Evolutionary conservation across 2,329 filamentous ascomycete species (phyloP).

Genomic region (Sclerotinia nivalis): DNA sequence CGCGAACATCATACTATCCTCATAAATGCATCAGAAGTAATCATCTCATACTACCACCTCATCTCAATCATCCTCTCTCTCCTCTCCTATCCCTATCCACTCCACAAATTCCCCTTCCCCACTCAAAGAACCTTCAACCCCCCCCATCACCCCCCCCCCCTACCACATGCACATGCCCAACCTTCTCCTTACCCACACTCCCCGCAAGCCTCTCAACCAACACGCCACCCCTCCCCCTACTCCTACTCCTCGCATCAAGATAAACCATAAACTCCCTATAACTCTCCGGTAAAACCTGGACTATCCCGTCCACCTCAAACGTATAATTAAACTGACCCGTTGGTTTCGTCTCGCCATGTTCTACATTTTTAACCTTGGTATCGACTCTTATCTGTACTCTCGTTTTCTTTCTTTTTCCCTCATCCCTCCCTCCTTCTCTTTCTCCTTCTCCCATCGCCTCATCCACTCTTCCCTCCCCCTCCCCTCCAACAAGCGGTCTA

Average conservation of each 20-base stretch:
- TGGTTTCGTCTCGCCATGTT: constrained; percentile 65
- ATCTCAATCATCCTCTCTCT: neutral
- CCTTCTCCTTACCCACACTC: constrained; percentile 24
- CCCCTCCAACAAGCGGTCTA: constrained; percentile 47
- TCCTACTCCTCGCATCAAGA: constrained; percentile 44
- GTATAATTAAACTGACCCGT: constrained; percentile 75
- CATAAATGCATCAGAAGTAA: too few relatives aligned
- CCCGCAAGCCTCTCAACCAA: constrained; percentile 16
- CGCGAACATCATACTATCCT: too few relatives aligned
- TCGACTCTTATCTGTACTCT: constrained; percentile 68
- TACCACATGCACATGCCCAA: too few relatives aligned
- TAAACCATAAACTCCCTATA: constrained; percentile 45
- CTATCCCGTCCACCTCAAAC: constrained; percentile 63
- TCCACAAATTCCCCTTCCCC: neutral
- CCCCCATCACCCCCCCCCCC: neutral
- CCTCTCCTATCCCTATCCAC: neutral
- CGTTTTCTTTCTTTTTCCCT: constrained; percentile 47
- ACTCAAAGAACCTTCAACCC: neutral
- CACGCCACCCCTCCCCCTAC: constrained; percentile 22
- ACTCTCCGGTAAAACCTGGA: constrained; percentile 61
- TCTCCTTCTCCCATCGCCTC: neutral
- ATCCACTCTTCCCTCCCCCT: constrained; percentile 28
- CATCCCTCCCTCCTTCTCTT: neutral
- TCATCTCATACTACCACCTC: too few relatives aligned
- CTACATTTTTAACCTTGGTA: constrained; percentile 67